A percentile compares a stretch with the other conserved stretches of the same genome.
Conservation (phyloP, 768 basidiomycete genomes). For the Hebeloma cylindrosporum region DNA sequence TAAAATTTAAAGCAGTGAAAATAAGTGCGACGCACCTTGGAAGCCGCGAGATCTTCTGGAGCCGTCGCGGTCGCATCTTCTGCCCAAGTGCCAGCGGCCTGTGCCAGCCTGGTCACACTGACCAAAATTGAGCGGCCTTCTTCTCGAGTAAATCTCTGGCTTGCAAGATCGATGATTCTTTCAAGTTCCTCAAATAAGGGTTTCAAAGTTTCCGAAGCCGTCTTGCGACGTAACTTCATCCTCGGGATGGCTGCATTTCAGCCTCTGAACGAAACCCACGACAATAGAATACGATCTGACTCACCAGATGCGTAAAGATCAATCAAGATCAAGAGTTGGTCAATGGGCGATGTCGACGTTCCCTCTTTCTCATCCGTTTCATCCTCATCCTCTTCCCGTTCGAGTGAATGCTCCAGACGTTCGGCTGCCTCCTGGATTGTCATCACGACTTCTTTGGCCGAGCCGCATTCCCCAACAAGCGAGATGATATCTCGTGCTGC, state of each 20-base stretch:
- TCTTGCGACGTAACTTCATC: constrained; percentile 41
- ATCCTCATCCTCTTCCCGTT: constrained; percentile 27
- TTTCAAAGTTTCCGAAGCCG: constrained; percentile 41
- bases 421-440: constrained; percentile 47
- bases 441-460: constrained; percentile 48
- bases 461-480: constrained; percentile 40
- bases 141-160: constrained; percentile 21
- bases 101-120: constrained; percentile 29
- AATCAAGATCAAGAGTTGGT: constrained; percentile 38
- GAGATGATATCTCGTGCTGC: constrained; percentile 39
- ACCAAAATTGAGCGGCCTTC: constrained; percentile 36
- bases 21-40: constrained; percentile 28
- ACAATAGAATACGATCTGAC: constrained; percentile 7
- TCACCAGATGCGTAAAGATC: constrained; percentile 41
- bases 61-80: constrained; percentile 14
- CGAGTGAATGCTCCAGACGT: constrained; percentile 28
- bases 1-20: not conserved
- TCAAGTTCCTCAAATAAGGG: constrained; percentile 41
- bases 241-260: constrained; percentile 42
- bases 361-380: constrained; percentile 19
- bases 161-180: constrained; percentile 28
- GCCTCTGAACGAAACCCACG: constrained; percentile 5
- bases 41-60: constrained; percentile 24
- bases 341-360: constrained; percentile 19
- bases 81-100: constrained; percentile 31